Base-by-base conservation (phyloP, 805 yeast species). In the Kodamaea hsintzibuensis region DNA sequence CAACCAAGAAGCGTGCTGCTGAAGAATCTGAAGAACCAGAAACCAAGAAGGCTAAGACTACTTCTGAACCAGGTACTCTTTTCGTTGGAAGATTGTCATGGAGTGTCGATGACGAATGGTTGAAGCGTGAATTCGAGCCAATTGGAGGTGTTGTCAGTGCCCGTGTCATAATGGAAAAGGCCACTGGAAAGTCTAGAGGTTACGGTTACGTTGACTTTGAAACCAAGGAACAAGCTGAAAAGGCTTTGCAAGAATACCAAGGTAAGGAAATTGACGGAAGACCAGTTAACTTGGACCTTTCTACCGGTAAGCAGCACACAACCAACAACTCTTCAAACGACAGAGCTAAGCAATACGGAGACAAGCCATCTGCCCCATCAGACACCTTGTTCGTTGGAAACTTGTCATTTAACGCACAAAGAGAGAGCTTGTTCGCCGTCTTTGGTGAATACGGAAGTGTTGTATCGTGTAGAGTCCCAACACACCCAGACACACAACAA, bases 401-500 rank as follows among this genome's bases (percentile, higher is more conserved):
- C 83, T 82, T 95, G 69, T 89, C 98, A 19, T 95, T 95, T 86
- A 82, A 87, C 65, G 89, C 90, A 62, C 83, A 85, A 74, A 88
- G 91, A 77, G 97, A 92, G 72, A 76, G 76, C 57, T 79, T 95
- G 62, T 86, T 80, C 72, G 84, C 82, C 63, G 71, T 84, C 42
- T 95, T 95, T 68, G 84, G 87, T 62, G 83, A 82, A 68, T 81
- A 82, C 73, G 98, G 97, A 71, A 81, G 82, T 58, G 90, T 95
- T 57, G 76, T 91, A 53, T 89, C 96, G 58, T 92, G 91, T 64
- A 88, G 99, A 81, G 80, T 95, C 62, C 99, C 99, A 74, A 93
- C 98, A 44, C 96, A 95, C 79, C 98, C 97, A 68, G 98, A 93
- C 74, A 92, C 98, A 61, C 96, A 91, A 74, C 97, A 93, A 79